phyloP scores from a whole-genome alignment of 345 rosid species.

The Moricandia arvensis region DNA sequence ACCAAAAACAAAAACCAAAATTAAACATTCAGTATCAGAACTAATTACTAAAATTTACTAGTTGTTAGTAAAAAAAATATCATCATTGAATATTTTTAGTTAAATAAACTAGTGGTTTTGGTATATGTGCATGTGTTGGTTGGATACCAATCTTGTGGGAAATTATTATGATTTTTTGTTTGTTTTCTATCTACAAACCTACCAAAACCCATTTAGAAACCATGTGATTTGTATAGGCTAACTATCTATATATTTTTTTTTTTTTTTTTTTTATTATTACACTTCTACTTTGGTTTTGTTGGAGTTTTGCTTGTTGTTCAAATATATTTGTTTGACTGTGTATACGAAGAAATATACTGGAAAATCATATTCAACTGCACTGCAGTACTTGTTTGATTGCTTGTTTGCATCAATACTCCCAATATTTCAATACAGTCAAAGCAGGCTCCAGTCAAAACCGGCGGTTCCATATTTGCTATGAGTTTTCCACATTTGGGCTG shows the following conservation, averaged over 20 bases:
- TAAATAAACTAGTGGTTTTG: background rate
- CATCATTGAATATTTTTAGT: background rate
- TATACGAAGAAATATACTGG: background rate
- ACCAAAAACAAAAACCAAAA: too few relatives aligned
- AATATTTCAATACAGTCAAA: slow-evolving; percentile 1
- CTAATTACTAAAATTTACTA: background rate
- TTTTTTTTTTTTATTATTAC: background rate
- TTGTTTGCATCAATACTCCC: too few relatives aligned
- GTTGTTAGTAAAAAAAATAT: background rate
- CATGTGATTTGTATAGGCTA: slow-evolving; percentile 31
- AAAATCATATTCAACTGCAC: slow-evolving; percentile 2
- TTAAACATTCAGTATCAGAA: background rate
- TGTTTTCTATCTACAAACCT: slow-evolving; percentile 36
- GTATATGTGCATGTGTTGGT: slow-evolving; percentile 19
- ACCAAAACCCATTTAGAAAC: slow-evolving; percentile 20
- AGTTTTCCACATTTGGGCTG: slow-evolving; percentile 11
- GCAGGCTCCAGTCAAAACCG: slow-evolving; percentile 17
- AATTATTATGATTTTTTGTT: slow-evolving; percentile 11
- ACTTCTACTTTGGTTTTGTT: background rate
- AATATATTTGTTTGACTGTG: slow-evolving; percentile 14
- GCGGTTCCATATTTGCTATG: slow-evolving; percentile 2
- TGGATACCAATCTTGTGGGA: slow-evolving; percentile 25
- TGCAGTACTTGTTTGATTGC: slow-evolving; percentile 26
- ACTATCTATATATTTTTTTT: background rate
- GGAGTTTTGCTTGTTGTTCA: background rate